Conservation (phyloP, 257 asterid genomes). For the Penstemon davidsonii region DNA sequence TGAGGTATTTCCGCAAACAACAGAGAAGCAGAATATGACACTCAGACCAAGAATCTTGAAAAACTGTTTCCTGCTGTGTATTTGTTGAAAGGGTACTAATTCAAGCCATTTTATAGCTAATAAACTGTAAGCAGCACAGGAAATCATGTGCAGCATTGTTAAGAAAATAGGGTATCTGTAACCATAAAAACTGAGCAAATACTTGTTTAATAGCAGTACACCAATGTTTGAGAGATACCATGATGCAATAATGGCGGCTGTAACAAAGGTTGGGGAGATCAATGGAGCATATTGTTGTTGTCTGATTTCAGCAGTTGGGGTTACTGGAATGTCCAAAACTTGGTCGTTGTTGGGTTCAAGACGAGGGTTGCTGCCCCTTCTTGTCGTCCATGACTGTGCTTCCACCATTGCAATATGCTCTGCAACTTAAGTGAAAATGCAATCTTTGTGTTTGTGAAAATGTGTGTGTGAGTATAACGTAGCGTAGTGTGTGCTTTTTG, state of each 20-base stretch:
- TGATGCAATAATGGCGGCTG: constrained; percentile 72
- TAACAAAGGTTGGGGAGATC: constrained; percentile 56
- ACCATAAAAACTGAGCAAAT: constrained; percentile 82
- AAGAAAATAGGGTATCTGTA: constrained; percentile 84
- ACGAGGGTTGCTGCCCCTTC: constrained; percentile 96
- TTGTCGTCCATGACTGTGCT: constrained; percentile 89
- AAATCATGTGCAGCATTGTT: constrained; percentile 90
- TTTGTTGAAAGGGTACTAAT: constrained; percentile 83
- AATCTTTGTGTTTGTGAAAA: constrained; percentile 8
- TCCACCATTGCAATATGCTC: constrained; percentile 62
- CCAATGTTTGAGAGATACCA: constrained; percentile 96
- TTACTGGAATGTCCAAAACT: constrained; percentile 76
- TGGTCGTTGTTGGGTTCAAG: constrained; percentile 66
- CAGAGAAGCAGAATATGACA: constrained; percentile 80
- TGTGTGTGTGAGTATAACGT: neutral
- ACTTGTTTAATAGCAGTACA: constrained; percentile 79
- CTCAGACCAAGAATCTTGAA: constrained; percentile 76
- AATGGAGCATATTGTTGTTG: constrained; percentile 47
- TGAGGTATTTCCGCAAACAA: constrained; percentile 94
- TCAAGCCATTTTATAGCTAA: constrained; percentile 78
- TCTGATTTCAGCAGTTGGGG: constrained; percentile 90
- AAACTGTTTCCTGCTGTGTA: constrained; percentile 77
- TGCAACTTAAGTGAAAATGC: neutral
- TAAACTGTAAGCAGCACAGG: constrained; percentile 74
- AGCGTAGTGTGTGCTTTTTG: neutral